Base-by-base conservation (phyloP, 2,329 filamentous ascomycete genomes). In the Xylaria hypoxylon region DNA sequence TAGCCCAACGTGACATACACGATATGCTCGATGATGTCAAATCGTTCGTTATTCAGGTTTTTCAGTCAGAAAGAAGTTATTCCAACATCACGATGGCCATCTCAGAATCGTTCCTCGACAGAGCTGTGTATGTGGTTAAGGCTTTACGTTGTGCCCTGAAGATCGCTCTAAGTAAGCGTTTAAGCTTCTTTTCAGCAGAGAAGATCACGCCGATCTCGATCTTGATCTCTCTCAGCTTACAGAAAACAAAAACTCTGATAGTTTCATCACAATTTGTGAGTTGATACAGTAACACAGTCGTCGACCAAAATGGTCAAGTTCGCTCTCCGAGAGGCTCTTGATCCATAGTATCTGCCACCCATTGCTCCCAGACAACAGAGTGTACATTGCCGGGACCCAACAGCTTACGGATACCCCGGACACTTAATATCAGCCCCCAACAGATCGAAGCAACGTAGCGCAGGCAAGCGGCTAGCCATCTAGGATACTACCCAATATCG, bases 131-230 rank as follows among this genome's bases (percentile, higher is more conserved):
- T 61, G 44, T 28, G 15, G 17, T 42, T 19, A 24, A 48, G 33
- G 15, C 17, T 44, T 33, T 42, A 31, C 31, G 40, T 56, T 33
- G 15, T 65, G 64, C 65, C 66, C 68, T 70, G 70, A 68, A 65
- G 72, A 73, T 74, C 72, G 61, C 50, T 42, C 59, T 51, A 62
- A 50, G 52, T 62, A 65, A 38, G 44, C 5, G 22, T 67, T 68
- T 72, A 67, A 70, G 68, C 59, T 68, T 71, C 44, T 62, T 59
- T 28, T 57, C 45, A 56, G 48, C 56, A 59, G 35, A 60, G 62
- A 65, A 56, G 65, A 68, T 68, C 68, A 31, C 56, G 67, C 31
- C 42, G 66, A 69, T 72, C 68, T 50, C 3, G 48, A 61, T 26
- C 48, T 55, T 11, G 26, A 55, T 50, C 48, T 62, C 48, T 62